Evolutionary conservation across 2,329 filamentous ascomycete species (phyloP), one percentile per base, ranked within the genome.

Genomic region (Diaporthe eres): DNA sequence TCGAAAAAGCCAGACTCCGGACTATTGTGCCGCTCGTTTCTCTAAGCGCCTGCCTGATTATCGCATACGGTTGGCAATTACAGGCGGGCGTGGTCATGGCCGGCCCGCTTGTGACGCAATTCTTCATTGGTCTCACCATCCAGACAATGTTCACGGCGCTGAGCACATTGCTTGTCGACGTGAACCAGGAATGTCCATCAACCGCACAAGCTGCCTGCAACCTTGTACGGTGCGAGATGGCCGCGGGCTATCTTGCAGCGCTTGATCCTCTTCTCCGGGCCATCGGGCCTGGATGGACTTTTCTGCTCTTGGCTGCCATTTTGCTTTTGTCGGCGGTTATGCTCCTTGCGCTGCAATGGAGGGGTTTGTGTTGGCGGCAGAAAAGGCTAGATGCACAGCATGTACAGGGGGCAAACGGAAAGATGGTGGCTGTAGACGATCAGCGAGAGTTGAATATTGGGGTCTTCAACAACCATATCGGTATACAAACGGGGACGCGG

Each of bases 141-240:
- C 71, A 72, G 57, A 63, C 71, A 5, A 63, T 72, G 44, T 72
- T 72, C n/a, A 72, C 55, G 4, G 57, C 71, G 9, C 28, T 63
- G 34, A 63, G 57, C 47, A 72, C 71, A 2, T n/a, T 72, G n/a
- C 71, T 72, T 10, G 71, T 72, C 34, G 57, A 63, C 37, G 44
- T 53, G 10, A 49, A 72, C 15, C 57, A 51, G 12, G 71, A 72
- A 10, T 72, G 44, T 13, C 71, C 71, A 5, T 72, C 71, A 5
- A 72, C 71, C 7, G 71, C 71, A n/a, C 71, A 72, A 39, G 55
- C 71, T 34, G 71, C 57, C 5, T 72, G 71, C 42, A 72, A 72
- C 34, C 55, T 72, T 42, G n/a, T 72, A 6, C 71, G 71, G 7
- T 72, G 71, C n/a, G 71, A 72, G 25, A 61, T 63, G 55, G 71